Evolutionary conservation across 2,329 filamentous ascomycete genomes (phyloP).

Genomic region (Aspergillus udagawae): DNA sequence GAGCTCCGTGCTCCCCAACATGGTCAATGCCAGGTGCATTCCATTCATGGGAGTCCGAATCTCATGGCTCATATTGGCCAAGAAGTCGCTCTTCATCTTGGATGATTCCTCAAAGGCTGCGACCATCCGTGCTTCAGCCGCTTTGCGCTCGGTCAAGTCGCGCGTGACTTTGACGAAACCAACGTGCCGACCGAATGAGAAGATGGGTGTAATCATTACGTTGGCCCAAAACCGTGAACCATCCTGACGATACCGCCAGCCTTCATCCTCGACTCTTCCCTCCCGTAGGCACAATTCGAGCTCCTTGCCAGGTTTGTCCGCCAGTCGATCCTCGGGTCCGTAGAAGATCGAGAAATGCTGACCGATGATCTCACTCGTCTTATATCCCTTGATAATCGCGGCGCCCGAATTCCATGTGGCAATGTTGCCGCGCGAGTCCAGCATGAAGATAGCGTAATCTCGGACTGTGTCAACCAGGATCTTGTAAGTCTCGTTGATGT

Average conservation of each 20-base stretch:
- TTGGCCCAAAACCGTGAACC: constrained; percentile 60
- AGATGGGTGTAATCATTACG: constrained; percentile 56
- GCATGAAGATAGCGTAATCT: constrained; percentile 61
- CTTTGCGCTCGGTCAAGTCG: constrained; percentile 54
- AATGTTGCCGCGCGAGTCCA: constrained; percentile 54
- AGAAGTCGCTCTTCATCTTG: constrained; percentile 59
- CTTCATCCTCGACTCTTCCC: constrained; percentile 56
- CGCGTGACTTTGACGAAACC: constrained; percentile 59
- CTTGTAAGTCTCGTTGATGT: constrained; percentile 54
- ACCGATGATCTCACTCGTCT: constrained; percentile 52
- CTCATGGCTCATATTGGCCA: constrained; percentile 63
- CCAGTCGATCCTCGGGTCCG: constrained; percentile 46
- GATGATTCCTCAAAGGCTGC: constrained; percentile 59
- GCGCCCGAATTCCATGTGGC: constrained; percentile 58
- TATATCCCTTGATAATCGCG: constrained; percentile 54
- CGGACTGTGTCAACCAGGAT: constrained; percentile 59
- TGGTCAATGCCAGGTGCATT: constrained; percentile 56
- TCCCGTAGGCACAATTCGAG: constrained; percentile 52
- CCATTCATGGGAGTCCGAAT: constrained; percentile 64
- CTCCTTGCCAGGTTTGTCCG: constrained; percentile 50
- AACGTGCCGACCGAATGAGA: constrained; percentile 49
- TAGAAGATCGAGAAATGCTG: constrained; percentile 59
- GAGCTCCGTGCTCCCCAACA: constrained; percentile 54
- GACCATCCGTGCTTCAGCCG: constrained; percentile 53
- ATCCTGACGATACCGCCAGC: constrained; percentile 57